A percentile compares a stretch with the other conserved stretches of the same genome.
Evolutionary conservation across 2,329 filamentous ascomycete genomes (phyloP).

Genomic region (Sarocladiaceae sp.): DNA sequence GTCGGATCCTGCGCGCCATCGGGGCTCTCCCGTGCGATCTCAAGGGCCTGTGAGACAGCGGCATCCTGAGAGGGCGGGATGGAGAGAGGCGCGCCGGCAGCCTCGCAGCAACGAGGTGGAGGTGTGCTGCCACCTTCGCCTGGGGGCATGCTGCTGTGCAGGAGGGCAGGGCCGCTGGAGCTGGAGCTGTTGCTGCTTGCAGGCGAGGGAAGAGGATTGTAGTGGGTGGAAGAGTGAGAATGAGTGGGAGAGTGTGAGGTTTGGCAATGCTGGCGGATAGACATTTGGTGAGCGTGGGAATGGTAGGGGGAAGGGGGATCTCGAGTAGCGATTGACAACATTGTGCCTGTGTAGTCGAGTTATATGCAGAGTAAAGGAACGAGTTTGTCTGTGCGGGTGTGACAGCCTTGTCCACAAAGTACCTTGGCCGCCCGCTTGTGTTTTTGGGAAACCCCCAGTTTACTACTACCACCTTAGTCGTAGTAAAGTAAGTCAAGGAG

Average conservation of each 20-base stretch:
- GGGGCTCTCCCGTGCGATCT: slow-evolving; percentile 68
- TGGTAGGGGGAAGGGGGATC: slow-evolving; percentile 6
- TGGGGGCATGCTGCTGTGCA: slow-evolving; percentile 1
- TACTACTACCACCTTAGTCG: too few species aligned
- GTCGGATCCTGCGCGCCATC: slow-evolving; percentile 57
- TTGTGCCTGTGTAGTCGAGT: slow-evolving; percentile 1
- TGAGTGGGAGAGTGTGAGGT: neutral
- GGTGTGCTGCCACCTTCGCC: slow-evolving; percentile 5
- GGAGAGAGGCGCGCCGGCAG: neutral
- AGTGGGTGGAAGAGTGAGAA: slow-evolving; percentile 1
- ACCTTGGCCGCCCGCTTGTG: too few species aligned
- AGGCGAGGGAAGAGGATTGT: slow-evolving; percentile 1
- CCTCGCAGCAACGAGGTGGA: neutral
- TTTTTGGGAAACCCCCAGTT: too few species aligned
- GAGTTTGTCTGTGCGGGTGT: too few species aligned
- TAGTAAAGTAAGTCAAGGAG: neutral
- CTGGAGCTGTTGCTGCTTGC: slow-evolving; percentile 2
- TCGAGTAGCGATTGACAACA: slow-evolving; percentile 7
- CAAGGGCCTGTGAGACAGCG: slow-evolving; percentile 60
- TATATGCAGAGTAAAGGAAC: too few species aligned
- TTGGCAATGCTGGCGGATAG: slow-evolving; percentile 7
- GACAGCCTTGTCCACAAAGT: too few species aligned
- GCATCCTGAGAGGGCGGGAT: slow-evolving; percentile 22
- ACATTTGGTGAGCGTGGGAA: neutral
- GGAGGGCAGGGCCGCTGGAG: slow-evolving; percentile 1